These are phyloP conservation scores for Cytospora piceae DNA, from an alignment of 2,329 filamentous ascomycete species.

Conservation along the genomic window DNA sequence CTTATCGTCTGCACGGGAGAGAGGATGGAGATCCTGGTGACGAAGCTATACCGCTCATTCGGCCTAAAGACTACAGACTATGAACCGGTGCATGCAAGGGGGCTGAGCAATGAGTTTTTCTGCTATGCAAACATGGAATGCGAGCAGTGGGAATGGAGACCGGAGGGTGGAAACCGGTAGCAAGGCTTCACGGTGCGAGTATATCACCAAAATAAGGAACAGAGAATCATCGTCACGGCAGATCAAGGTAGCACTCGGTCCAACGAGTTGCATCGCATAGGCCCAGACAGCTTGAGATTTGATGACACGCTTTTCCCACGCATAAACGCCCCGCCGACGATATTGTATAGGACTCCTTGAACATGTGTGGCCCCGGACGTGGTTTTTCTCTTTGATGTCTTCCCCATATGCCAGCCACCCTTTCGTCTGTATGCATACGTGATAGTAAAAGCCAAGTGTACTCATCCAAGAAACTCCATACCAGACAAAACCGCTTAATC, in stretches of 20 bases:
- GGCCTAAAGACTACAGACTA: constrained; percentile 69
- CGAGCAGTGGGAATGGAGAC: constrained; percentile 51
- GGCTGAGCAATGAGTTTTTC: constrained; percentile 78
- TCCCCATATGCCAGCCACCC: constrained; percentile 15
- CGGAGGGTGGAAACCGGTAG: constrained; percentile 30
- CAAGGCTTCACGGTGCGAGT: no score
- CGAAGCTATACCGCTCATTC: constrained; percentile 67
- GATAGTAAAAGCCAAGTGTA: constrained; percentile 6
- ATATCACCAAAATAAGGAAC: background rate
- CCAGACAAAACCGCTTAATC: constrained; percentile 12
- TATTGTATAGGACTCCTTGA: constrained; percentile 1
- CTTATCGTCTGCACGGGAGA: constrained; percentile 78
- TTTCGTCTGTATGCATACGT: constrained; percentile 17
- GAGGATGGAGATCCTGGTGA: constrained; percentile 68
- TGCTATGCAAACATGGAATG: constrained; percentile 81
- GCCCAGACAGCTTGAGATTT: constrained; percentile 3
- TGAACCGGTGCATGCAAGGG: constrained; percentile 69
- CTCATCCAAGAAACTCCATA: constrained; percentile 19
- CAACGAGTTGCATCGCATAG: background rate
- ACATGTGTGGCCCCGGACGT: background rate
- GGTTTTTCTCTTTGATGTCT: constrained; percentile 5
- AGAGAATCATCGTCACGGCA: background rate
- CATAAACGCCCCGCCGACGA: constrained; percentile 16
- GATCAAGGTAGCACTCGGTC: background rate
- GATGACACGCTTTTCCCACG: constrained; percentile 11